Conservation (phyloP, 2,329 filamentous ascomycete species). For the Verticillium alfalfae region DNA sequence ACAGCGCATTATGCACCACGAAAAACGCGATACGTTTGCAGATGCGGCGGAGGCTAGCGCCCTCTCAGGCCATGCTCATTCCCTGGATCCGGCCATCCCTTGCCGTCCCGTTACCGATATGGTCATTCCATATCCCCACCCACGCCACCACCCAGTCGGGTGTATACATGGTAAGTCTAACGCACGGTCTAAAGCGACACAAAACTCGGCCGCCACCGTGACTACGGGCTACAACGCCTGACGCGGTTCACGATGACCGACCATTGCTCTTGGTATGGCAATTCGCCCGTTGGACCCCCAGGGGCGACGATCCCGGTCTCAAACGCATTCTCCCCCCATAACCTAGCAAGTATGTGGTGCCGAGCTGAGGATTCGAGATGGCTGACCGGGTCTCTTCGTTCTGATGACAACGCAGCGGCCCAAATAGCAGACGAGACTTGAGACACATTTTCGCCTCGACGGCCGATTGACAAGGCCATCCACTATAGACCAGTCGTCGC, state of each 20-base stretch:
- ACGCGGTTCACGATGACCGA: background rate
- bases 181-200: background rate
- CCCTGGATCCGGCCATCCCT: background rate
- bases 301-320: background rate
- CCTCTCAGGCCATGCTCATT: background rate
- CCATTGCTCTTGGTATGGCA: background rate
- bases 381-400: too few relatives aligned
- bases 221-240: background rate
- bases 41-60: background rate
- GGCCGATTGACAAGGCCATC: too few relatives aligned
- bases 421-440: too few relatives aligned
- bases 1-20: background rate
- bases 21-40: background rate
- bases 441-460: background rate
- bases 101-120: background rate
- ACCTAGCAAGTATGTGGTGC: too few relatives aligned
- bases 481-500: background rate
- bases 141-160: background rate
- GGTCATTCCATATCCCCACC: background rate
- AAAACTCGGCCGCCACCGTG: background rate
- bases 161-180: background rate
- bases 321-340: background rate
- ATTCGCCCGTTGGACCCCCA: background rate
- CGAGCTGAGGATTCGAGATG: too few relatives aligned
- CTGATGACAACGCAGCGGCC: too few relatives aligned